Evolutionary conservation across 495 filamentous ascomycete species (phyloP), one percentile per base, ranked within the genome.

Genomic region (Umbilicaria muhlenbergii): DNA sequence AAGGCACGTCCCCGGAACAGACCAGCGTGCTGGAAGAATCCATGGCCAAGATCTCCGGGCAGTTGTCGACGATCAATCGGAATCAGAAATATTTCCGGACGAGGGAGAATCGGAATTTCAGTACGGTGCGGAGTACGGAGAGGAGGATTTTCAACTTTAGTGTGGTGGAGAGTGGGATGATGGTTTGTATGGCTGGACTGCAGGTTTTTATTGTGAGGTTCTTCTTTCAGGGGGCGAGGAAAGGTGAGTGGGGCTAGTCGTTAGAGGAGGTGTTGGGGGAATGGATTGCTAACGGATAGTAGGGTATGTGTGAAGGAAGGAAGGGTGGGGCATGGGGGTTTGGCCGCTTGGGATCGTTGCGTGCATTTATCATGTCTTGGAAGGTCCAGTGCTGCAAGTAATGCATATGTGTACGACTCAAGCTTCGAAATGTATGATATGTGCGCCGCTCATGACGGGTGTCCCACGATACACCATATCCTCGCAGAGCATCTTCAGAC

Each of bases 41-140:
- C 11, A 83, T 96, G 58, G 83, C 85, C 71, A 95, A 95, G 66
- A 68, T 99, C 41, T 95, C 89, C 5, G 78, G 83, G 41, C 85
- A 92, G 56, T 66, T 99, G 33, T 93, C 86, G n/a, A 95, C 89
- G 43, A 89, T 99, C 58, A 85, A 84, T 14, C 79, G 92, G 38
- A 94, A 94, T 68, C 92, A 99, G 59, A 96, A 96, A 59, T 96
- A 96, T 66, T 99, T 99, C 79, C 83, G 92, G 31, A 99, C 92
- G 2, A 78, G 92, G 49, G 92, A 99, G 69, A 96, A 99, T 70
- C 76, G 92, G 38, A 99, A 99, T 61, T 94, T 96, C 65, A 93
- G 85, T 63, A 99, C 92, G 5, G 92, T 99, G 42, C 73, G 86
- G 58, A 94, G 86, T 63, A 99, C 92, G 24, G 92, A 99, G 68